Base-by-base conservation (phyloP, 345 rosid genomes). In the Excoecaria cochinchinensis region DNA sequence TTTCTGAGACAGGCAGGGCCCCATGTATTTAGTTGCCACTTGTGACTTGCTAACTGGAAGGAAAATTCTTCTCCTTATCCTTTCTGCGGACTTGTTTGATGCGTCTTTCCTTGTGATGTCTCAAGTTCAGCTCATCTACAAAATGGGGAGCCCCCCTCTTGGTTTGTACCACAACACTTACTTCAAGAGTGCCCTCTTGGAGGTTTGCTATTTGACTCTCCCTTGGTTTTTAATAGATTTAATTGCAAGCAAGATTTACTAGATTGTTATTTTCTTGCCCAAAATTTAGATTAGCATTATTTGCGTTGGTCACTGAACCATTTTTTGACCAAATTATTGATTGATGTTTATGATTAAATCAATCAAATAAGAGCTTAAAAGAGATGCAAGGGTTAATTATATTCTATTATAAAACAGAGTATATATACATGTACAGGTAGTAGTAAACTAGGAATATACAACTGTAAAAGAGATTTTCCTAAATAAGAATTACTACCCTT, bases 21-120 rank as follows among this genome's bases (percentile, higher is more conserved):
- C 50, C 12, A 61, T 31, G 74, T 15, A 42, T 44, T 66, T 21
- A 44, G 57, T 68, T 68, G 72, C 72, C 72, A 68, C 72, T 50
- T 68, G 72, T 68, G 39, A 1, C 44, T 8, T 50, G 1, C 44
- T 68, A 25, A 68, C 12, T 24, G 40, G 72, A 4, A 4, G 8
- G n/a, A 22, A 6, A 25, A 0, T 42, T 68, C 40, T 68, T 16
- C 44, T 22, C 24, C 42, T 24, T 68, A 36, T 50, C 58, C 58
- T 68, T 7, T 50, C 11, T 24, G 44, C 4, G 9, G n/a, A 22
- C 71, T 21, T 31, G 2, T 31, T 31, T 31, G 31, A 47, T 9
- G 38, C 71, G 17, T 47, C 71, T 21, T 44, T 7, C 38, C 22
- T 59, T 52, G 25, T 16, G 57, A 65, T 11, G n/a, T 50, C 14